Conservation (phyloP, 768 basidiomycete species). For the Tylopilus subfusipes region DNA sequence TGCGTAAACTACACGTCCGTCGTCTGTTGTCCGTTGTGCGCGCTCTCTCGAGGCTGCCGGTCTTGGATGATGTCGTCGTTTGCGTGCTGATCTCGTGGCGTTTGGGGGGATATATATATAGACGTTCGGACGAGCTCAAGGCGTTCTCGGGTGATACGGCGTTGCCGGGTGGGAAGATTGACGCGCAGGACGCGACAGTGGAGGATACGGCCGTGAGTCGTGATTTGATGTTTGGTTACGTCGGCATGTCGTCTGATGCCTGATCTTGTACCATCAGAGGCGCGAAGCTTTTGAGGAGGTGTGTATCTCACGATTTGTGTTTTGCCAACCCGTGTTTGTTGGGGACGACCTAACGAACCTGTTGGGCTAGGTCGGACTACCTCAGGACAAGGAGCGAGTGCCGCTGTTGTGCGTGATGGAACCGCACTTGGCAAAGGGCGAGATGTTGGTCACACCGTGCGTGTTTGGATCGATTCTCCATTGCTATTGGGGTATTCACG, state of each 20-base stretch:
- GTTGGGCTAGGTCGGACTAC: slow-evolving; percentile 72
- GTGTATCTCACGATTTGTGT: neutral
- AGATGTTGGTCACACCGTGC: slow-evolving; percentile 81
- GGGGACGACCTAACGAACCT: neutral
- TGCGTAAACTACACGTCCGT: no score
- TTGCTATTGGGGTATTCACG: neutral
- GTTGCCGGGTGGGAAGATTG: slow-evolving; percentile 81
- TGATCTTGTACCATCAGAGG: slow-evolving; percentile 56
- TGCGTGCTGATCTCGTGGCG: no score
- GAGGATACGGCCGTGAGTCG: slow-evolving; percentile 74
- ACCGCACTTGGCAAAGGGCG: slow-evolving; percentile 70
- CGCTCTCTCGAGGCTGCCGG: no score
- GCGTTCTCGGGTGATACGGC: slow-evolving; percentile 88
- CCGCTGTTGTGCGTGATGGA: slow-evolving; percentile 76
- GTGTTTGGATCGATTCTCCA: slow-evolving; percentile 26
- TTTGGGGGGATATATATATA: slow-evolving; percentile 35
- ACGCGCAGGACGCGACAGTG: slow-evolving; percentile 58
- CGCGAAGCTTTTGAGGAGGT: slow-evolving; percentile 93
- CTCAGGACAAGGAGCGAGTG: slow-evolving; percentile 62
- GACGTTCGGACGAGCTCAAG: slow-evolving; percentile 68
- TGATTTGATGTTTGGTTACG: neutral
- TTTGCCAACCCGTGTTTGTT: neutral
- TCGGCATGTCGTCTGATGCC: neutral
- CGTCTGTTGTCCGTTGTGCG: no score
- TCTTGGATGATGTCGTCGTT: no score